Evolutionary conservation across 2,329 filamentous ascomycete species (phyloP), one percentile per base, ranked within the genome.

Genomic region (Penicillium crustosum): DNA sequence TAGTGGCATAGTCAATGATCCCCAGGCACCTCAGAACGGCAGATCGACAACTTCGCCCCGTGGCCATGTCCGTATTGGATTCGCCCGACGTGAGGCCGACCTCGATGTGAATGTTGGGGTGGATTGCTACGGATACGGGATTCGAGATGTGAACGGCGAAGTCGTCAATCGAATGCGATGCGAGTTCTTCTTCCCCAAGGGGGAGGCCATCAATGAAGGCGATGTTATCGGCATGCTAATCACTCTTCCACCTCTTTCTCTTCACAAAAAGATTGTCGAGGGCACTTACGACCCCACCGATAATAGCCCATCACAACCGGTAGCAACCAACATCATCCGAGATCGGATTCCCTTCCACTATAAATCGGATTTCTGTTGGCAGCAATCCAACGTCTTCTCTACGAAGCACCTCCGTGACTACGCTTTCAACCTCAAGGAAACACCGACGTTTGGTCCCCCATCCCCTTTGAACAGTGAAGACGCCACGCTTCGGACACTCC

Each of bases 141-240:
- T 97, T 57, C 89, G 93, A 43, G 94, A 99, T 69, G 88, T 93
- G 25, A 85, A 89, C 33, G 94, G 94, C 21, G 92, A 97, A 73
- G 93, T 93, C 61, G 90, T 96, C 53, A 91, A 94, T 78, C 91
- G 94, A 80, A 97, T 93, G 62, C 87, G 93, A 49, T 92, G 93
- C n/a, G 91, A 91, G 70, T 89, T 93, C 64, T 93, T 96, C 75
- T 93, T 93, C 61, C 87, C 87, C 0, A 83, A 88, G 1, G 88
- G 88, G 47, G 89, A 93, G 72, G 85, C 91, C 55, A 86, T 97
- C 51, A 83, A 84, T 44, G 92, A 96, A 74, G 94, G 93, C 44
- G 94, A 99, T 73, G 91, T 99, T 10, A 90, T 99, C 57, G 94
- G 94, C 4, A 80, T 99, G 43, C 91, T 97, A 73, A 96, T 97